Evolutionary conservation across 1,284 basidiomycete genomes (phyloP).

Genomic region (Moesziomyces globuligerus): DNA sequence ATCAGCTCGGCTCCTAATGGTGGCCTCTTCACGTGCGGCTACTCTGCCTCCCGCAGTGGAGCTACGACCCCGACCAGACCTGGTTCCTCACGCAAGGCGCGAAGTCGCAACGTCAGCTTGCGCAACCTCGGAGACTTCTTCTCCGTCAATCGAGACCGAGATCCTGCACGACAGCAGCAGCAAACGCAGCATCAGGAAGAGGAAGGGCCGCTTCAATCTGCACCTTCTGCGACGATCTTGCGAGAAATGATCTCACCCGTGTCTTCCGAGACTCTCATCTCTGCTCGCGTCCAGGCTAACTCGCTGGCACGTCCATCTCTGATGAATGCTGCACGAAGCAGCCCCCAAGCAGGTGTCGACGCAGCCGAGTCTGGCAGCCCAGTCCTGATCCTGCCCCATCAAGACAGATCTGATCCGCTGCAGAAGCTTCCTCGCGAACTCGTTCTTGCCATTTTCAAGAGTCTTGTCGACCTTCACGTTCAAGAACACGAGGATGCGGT

Average conservation of each 20-base stretch:
- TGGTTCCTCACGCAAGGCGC: slow-evolving; percentile 12
- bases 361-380: slow-evolving; percentile 14
- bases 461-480: slow-evolving; percentile 29
- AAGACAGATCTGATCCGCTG: slow-evolving; percentile 16
- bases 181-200: too few species aligned
- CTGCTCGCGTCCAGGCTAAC: slow-evolving; percentile 27
- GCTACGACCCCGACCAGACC: slow-evolving; percentile 25
- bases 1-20: slow-evolving; percentile 24
- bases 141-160: slow-evolving; percentile 22
- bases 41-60: slow-evolving; percentile 28
- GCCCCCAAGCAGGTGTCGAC: slow-evolving; percentile 31
- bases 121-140: slow-evolving; percentile 27
- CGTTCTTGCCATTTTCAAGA: slow-evolving; percentile 28
- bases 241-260: slow-evolving; percentile 34
- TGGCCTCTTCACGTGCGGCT: slow-evolving; percentile 48
- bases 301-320: slow-evolving; percentile 14
- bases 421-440: slow-evolving; percentile 40
- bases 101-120: slow-evolving; percentile 30
- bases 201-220: not conserved
- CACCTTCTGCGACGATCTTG: not conserved
- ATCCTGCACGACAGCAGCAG: slow-evolving; percentile 7
- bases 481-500: slow-evolving; percentile 20
- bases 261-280: slow-evolving; percentile 36
- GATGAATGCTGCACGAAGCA: slow-evolving; percentile 33
- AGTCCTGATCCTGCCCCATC: slow-evolving; percentile 24